A percentile compares a stretch with the other conserved stretches of the same genome.
Conservation (phyloP, 345 rosid species). For the Hibiscus trionum region DNA sequence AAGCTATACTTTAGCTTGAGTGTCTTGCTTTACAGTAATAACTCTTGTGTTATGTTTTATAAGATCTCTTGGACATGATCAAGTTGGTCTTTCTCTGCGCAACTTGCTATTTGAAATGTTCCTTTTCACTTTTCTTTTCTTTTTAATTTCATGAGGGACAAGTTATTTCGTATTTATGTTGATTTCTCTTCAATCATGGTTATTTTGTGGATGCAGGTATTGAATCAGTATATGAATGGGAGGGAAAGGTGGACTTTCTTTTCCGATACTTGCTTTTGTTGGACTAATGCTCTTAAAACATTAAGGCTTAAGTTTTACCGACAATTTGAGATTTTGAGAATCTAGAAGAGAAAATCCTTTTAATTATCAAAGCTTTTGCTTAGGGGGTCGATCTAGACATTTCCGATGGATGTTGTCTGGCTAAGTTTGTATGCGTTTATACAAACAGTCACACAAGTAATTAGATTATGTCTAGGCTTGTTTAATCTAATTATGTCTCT, state of each 20-base stretch:
- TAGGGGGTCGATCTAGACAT: not conserved
- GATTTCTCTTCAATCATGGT: not conserved
- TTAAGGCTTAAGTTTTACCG: not conserved
- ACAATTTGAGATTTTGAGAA: not conserved
- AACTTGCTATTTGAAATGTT: not conserved
- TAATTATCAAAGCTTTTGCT: not conserved
- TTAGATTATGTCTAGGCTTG: not conserved
- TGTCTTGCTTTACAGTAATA: not conserved
- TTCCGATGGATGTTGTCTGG: not conserved
- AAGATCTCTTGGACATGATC: not conserved
- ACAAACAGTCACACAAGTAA: not conserved
- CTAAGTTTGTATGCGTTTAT: not conserved
- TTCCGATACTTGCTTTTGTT: not conserved
- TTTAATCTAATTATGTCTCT: not conserved
- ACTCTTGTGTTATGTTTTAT: not conserved
- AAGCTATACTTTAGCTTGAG: not conserved
- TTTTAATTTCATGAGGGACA: not conserved
- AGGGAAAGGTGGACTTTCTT: slow-evolving; percentile 58
- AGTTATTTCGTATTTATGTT: not conserved
- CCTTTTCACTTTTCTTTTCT: not conserved
- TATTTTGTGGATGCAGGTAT: slow-evolving; percentile 48
- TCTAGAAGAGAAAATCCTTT: not conserved
- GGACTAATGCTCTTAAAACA: not conserved
- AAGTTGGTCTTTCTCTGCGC: not conserved
- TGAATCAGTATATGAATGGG: slow-evolving; percentile 83